Evolutionary conservation across 495 filamentous ascomycete genomes (phyloP).

Genomic region (Hyaloscypha variabilis): DNA sequence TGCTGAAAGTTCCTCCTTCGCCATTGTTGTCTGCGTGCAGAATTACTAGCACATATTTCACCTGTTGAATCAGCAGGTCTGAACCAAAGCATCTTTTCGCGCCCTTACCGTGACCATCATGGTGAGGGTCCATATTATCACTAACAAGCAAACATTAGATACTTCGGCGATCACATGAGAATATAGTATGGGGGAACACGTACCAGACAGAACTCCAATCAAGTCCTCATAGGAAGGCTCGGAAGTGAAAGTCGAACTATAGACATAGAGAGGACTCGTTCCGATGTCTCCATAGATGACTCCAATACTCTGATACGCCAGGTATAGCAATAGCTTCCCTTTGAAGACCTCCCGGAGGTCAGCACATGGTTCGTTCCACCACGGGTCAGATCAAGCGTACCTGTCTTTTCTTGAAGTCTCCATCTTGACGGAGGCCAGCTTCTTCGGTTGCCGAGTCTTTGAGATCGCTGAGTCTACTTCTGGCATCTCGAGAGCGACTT

Average conservation of each 20-base stretch:
- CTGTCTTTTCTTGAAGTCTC: slow-evolving; percentile 27
- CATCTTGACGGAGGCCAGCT: slow-evolving; percentile 5
- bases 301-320: slow-evolving; percentile 70
- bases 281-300: slow-evolving; percentile 79
- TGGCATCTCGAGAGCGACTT: slow-evolving; percentile 8
- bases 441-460: slow-evolving; percentile 15
- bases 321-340: slow-evolving; percentile 46
- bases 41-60: slow-evolving; percentile 66
- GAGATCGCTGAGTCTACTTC: not conserved
- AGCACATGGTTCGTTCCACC: not conserved
- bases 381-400: not conserved
- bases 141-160: no score
- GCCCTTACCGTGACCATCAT: slow-evolving; percentile 67
- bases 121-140: slow-evolving; percentile 75
- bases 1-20: slow-evolving; percentile 74
- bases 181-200: no score
- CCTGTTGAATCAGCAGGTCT: not conserved
- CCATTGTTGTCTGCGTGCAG: slow-evolving; percentile 73
- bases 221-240: slow-evolving; percentile 60
- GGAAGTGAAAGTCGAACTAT: slow-evolving; percentile 64
- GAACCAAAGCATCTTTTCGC: not conserved
- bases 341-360: slow-evolving; percentile 38
- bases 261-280: slow-evolving; percentile 76
- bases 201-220: slow-evolving; percentile 61
- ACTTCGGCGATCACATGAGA: no score